Evolutionary conservation across 768 basidiomycete species (phyloP), one percentile per base, ranked within the genome.

Genomic region (Termitomyces sp.): DNA sequence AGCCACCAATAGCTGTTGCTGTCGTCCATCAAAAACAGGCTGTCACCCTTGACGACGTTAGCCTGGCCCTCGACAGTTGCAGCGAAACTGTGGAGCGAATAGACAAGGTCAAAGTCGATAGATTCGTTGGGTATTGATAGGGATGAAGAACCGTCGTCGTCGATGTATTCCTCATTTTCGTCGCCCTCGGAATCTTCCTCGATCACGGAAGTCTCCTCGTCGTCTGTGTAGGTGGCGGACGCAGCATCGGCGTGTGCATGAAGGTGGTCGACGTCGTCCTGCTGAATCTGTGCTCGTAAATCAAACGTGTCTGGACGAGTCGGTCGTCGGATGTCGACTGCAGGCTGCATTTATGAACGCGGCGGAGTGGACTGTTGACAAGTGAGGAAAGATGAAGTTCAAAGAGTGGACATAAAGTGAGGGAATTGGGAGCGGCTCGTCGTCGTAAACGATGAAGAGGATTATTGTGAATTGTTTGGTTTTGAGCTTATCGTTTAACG

Each of bases 1-100:
- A 98, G 89, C 97, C 97, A 98, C 97, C 97, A 98, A 74, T 99
- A 99, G 72, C 91, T 93, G 72, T 99, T 98, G 56, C 88, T 93
- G 70, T 99, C 97, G 74, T 99, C 97, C 83, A 98, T 93, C 43
- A 99, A 78, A 68, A 94, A 88, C 45, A 99, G 80, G 59, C 91
- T 91, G 78, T 99, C 96, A 25, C 97, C 97, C 72, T 98, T 98
- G 71, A 97, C 92, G 61, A 99, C 97, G 62, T 91, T 97, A 2
- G 97, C 97, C 73, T 99, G 97, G 25, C 97, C 97, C 66, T 98
- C 96, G 35, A 98, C 95, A 0, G 97, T 98, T 0, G 97, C 97
- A 4, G 94, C 89, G 70, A 98, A 98, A 63, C 90, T 95, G 68
- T 96, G 95, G 28, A 98, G 78, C n/a, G 89, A 87, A 64, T 94